A percentile compares a stretch with the other conserved stretches of the same genome.
These are phyloP conservation scores for Kodamaea leandrae DNA, from an alignment of 805 yeast species.

Conservation along the genomic window DNA sequence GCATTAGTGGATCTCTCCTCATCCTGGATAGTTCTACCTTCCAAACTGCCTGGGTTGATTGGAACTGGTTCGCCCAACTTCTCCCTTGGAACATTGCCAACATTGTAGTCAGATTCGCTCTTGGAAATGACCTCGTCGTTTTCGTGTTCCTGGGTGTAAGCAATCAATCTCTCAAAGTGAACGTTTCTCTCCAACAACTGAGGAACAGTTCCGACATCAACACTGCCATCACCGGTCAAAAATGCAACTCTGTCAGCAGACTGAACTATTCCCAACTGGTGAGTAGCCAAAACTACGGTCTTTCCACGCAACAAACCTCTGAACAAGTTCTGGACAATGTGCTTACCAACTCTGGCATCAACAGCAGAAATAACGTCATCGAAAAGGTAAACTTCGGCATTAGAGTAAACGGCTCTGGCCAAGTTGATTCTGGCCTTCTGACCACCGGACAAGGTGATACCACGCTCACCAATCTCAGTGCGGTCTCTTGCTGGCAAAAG, in stretches of 20 bases:
- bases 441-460: constrained; percentile 45
- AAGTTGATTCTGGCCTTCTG: constrained; percentile 45
- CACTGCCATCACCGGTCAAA: constrained; percentile 41
- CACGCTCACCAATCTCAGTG: constrained; percentile 46
- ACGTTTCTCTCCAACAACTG: constrained; percentile 35
- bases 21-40: constrained; percentile 34
- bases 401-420: constrained; percentile 42
- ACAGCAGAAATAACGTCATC: constrained; percentile 48
- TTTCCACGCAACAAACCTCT: constrained; percentile 30
- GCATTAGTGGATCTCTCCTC: constrained; percentile 40
- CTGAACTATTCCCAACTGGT: constrained; percentile 39
- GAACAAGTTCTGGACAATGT: constrained; percentile 36
- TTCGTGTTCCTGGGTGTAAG: constrained; percentile 35
- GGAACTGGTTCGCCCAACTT: constrained; percentile 7
- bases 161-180: constrained; percentile 52
- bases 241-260: constrained; percentile 38
- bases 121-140: constrained; percentile 29
- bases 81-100: neutral
- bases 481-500: constrained; percentile 35
- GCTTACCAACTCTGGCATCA: constrained; percentile 43
- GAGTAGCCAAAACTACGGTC: constrained; percentile 43
- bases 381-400: constrained; percentile 32
- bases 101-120: constrained; percentile 12
- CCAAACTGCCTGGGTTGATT: constrained; percentile 8
- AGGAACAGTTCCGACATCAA: constrained; percentile 35